Conservation (phyloP, 2,329 filamentous ascomycete genomes). For the Coniochaeta sp. region DNA sequence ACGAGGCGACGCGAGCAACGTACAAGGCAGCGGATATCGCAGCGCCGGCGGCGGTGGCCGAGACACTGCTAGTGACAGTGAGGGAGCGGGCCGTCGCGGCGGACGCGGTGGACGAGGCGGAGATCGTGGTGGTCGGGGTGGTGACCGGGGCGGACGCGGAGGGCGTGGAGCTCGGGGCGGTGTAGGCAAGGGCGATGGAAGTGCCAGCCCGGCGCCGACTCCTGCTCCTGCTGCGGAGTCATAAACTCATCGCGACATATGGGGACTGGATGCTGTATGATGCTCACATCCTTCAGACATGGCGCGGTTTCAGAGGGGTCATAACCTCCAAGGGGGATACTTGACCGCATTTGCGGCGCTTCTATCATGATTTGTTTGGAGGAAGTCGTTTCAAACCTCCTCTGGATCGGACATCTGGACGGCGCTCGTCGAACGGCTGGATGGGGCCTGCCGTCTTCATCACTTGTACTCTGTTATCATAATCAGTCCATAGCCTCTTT, state of each 20-base stretch:
- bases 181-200: conserved; percentile 45
- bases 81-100: conserved; percentile 46
- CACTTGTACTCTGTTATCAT: conserved; percentile 1
- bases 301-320: not conserved
- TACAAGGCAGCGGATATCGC: conserved; percentile 65
- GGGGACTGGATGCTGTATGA: not conserved
- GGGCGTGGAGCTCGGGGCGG: not conserved
- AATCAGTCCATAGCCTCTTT: not conserved
- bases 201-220: conserved; percentile 44
- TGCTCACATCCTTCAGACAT: too few relatives aligned
- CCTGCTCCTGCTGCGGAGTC: conserved; percentile 39
- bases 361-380: not conserved
- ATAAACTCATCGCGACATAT: not conserved
- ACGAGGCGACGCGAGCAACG: conserved; percentile 41
- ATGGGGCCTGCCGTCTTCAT: not conserved
- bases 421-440: not conserved
- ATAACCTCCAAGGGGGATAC: not conserved
- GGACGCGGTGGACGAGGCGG: conserved; percentile 51
- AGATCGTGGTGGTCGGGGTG: conserved; percentile 49
- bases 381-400: not conserved
- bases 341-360: not conserved
- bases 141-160: not conserved
- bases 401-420: not conserved
- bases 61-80: conserved; percentile 65
- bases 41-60: conserved; percentile 69